Percentiles rank a stretch among this genome's conserved stretches.
These are phyloP conservation scores for Kodamaea anthophila DNA, from an alignment of 1,139 yeast genomes.

Conservation along the genomic window DNA sequence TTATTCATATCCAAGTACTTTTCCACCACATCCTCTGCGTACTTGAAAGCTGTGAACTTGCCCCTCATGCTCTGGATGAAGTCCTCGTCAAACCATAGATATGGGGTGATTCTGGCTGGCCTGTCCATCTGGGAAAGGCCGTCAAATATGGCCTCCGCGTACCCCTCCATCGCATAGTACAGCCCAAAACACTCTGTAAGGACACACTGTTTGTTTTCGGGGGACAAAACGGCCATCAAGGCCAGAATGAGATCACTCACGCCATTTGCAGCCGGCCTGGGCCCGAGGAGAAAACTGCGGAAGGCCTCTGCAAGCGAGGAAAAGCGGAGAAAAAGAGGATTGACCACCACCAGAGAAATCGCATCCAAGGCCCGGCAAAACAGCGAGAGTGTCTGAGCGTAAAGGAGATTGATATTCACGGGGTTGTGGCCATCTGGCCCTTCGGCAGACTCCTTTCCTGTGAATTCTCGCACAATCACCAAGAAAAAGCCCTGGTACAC, in stretches of 20 bases:
- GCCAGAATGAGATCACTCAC: conserved; percentile 1
- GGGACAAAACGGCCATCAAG: conserved; percentile 1
- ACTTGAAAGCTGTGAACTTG: conserved; percentile 19
- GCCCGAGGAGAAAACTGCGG: not conserved
- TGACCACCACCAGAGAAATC: conserved; percentile 6
- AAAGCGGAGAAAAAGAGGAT: conserved; percentile 2
- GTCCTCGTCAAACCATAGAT: conserved; percentile 16
- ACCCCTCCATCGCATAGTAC: conserved; percentile 20
- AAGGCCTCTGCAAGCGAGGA: conserved; percentile 3
- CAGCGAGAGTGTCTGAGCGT: conserved; percentile 6
- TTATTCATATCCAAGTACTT: conserved; percentile 24
- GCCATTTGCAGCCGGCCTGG: conserved; percentile 1
- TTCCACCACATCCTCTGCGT: conserved; percentile 17
- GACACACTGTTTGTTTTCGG: conserved; percentile 7
- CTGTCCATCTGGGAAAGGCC: conserved; percentile 18
- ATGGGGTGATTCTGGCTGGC: conserved; percentile 15
- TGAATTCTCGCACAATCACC: conserved; percentile 11
- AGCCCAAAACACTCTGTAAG: conserved; percentile 26
- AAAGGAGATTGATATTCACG: conserved; percentile 10
- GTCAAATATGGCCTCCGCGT: conserved; percentile 24
- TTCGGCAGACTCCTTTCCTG: not conserved
- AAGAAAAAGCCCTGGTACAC: conserved; percentile 22
- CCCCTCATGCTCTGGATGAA: conserved; percentile 15
- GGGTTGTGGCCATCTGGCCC: conserved; percentile 1
- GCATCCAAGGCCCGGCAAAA: conserved; percentile 9